Base-by-base conservation (phyloP, 2,329 filamentous ascomycete species). In the Rhinocladiella similis region DNA sequence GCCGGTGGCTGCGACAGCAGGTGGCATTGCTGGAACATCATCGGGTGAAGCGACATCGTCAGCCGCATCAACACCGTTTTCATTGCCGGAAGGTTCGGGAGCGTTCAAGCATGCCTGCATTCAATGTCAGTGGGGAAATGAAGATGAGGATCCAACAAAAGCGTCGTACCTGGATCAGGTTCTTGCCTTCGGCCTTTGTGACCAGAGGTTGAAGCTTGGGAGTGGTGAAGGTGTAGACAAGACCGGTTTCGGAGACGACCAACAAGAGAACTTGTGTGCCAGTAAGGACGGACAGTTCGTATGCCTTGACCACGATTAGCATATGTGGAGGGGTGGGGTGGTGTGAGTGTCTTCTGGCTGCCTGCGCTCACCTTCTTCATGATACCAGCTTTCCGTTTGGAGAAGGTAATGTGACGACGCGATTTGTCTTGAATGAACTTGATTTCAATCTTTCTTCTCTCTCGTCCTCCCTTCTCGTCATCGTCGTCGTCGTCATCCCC, bases 401-500 rank as follows among this genome's bases (percentile, higher is more conserved):
- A 97, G 76, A 99, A 97, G 70, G 94, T 97, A 74, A 97, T 99
- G 81, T 99, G 94, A 63, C 94, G 89, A 79, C 94, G 91, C 79
- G 93, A 97, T 82, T 99, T 99, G 79, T 99, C 94, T 77, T 92
- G 93, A 76, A 99, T 99, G 80, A 99, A 99, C 84, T 99, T 99
- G 80, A 99, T 99, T 78, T 99, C 94, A 70, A 99, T 99, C 88
- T 99, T 99, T 79, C 94, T 87, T 73, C 94, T 88, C 84, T 97
- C 94, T 76, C 94, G 92, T 71, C 91, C 91, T 63, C 91, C 91
- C 85, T 97, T 97, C 76, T 97, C 93, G 68, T 96, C 92, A 67
- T 97, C 92, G 64, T 97, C 94, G 65, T 97, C 93, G 66, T 97
- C 94, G 72, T 97, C 94, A 73, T 97, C 93, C 69, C 87, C 86